Base-by-base conservation (phyloP, 108 stramenopile species). In the Nitzschia sp. region DNA sequence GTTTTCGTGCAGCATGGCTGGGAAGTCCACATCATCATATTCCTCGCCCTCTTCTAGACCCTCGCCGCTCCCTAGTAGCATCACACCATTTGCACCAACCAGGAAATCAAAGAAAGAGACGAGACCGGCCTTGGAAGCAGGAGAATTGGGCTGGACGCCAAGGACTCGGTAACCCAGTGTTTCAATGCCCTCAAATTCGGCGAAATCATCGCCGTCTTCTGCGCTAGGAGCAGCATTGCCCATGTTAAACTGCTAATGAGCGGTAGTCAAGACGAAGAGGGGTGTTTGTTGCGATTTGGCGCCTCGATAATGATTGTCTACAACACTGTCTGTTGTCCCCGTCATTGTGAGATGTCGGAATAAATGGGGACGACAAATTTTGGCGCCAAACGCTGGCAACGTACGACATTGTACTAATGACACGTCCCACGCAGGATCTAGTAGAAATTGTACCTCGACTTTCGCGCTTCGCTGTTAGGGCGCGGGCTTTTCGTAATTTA, bases 31-130 rank as follows among this genome's bases (percentile, higher is more conserved):
- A 74, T 94, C 92, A 42, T 88, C 85, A 54, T 94, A 90, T 75
- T 89, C 89, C 1, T 90, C 92, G 2, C 86, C 92, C 66, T 88
- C 84, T 32, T 85, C 69, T 18, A 89, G 64, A 27, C 74, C 81
- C 59, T 89, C 87, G 0, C 92, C 92, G 45, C 82, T 85, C 21
- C 85, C 92, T 53, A 94, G 55, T 24, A 91, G 57, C 86, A 94
- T 86, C 46, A 74, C 42, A 1, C 81, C 86, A 64, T 94, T 84
- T 58, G 82, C 88, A 0, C 90, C 95, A 2, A 98, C 96, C 36
- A 98, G 82, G 72, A 98, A 97, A 68, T 97, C 98, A 59, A 98
- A 92, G 72, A 97, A 98, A 42, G 81, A 78, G 1, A 98, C 97
- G 0, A 98, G 78, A n/a, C 98, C 96, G 25, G 93, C 95, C 23